Base-by-base conservation (phyloP, 192 early-diverging fungal genomes). In the Dissophora globulifera region DNA sequence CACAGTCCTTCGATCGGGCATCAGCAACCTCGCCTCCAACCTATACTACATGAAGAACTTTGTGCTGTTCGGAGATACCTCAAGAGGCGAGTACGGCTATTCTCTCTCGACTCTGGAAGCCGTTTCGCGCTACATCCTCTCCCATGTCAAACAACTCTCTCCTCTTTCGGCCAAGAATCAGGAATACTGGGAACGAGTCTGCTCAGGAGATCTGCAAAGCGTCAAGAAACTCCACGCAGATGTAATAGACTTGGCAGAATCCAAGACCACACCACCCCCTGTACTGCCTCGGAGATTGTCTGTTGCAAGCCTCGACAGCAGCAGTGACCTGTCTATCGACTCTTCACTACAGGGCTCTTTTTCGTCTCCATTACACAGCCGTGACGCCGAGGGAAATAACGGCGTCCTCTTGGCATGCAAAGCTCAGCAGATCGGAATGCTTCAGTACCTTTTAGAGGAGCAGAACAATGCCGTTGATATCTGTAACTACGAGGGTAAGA, bases 11-110 rank as follows among this genome's bases (percentile, higher is more conserved):
- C 79, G 70, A 12, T 83, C 81, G 23, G 68, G 67, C 12, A 80
- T 83, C 19, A 79, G 81, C 62, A 83, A 85, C 49, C 57, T 80
- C 8, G 60, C 64, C 0, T 80, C 81, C 4, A 81, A 85, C 58
- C 49, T 81, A 8, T 78, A 68, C 19, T 85, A 85, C 47, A 85
- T 85, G 78, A 82, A 83, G 49, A 81, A 85, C 35, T 85, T 78
- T 60, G 60, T 80, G 1, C 69, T 82, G 20, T 78, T 81, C 29
- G 69, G 62, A 25, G 70, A 85, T 33, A 50, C 81, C 5, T 43
- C 64, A 6, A 50, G 59, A 12, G 84, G 84, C 15, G 56, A 76
- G 50, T 82, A 81, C 35, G 84, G 84, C 5, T 85, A 79, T 43
- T 74, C 81, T 10, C 79, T 85, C 13, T 81, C 76, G n/a, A 83